These are phyloP conservation scores for Parsonsia alboflavescens DNA, from an alignment of 257 asterid species.

Conservation along the genomic window DNA sequence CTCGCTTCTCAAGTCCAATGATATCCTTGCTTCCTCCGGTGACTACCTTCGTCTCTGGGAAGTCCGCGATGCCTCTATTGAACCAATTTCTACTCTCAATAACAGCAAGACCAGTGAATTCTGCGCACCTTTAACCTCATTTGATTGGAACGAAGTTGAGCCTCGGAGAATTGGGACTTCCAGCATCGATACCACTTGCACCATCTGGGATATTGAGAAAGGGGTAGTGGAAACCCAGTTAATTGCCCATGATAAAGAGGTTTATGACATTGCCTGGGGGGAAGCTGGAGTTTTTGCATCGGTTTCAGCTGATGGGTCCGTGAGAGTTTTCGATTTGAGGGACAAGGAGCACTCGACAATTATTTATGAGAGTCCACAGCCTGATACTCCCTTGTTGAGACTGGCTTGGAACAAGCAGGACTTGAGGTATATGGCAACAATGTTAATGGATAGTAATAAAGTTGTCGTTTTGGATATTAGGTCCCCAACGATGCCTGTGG, in stretches of 20 bases:
- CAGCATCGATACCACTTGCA: slow-evolving; percentile 83
- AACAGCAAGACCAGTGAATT: slow-evolving; percentile 69
- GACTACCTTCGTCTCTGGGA: slow-evolving; percentile 91
- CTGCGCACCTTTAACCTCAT: slow-evolving; percentile 82
- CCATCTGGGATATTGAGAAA: slow-evolving; percentile 83
- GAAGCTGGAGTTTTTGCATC: slow-evolving; percentile 85
- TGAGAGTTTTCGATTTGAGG: slow-evolving; percentile 75
- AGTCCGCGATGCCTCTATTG: slow-evolving; percentile 48
- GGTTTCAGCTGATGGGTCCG: slow-evolving; percentile 86
- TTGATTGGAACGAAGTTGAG: slow-evolving; percentile 89
- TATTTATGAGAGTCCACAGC: slow-evolving; percentile 74
- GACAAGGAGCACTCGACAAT: slow-evolving; percentile 94
- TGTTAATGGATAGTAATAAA: slow-evolving; percentile 78
- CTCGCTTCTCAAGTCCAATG: slow-evolving; percentile 24
- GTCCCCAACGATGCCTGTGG: slow-evolving; percentile 80
- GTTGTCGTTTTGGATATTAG: slow-evolving; percentile 78
- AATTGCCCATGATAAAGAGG: slow-evolving; percentile 91
- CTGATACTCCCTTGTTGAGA: slow-evolving; percentile 74
- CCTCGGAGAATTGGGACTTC: slow-evolving; percentile 78
- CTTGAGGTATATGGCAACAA: slow-evolving; percentile 89
- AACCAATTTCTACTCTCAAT: slow-evolving; percentile 41
- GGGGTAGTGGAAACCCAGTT: slow-evolving; percentile 78
- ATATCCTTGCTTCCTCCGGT: slow-evolving; percentile 79
- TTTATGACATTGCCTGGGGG: slow-evolving; percentile 94
- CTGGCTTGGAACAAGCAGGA: slow-evolving; percentile 98